Base-by-base conservation (phyloP, 169 alveolate genomes). In the Eimeria necatrix region DNA sequence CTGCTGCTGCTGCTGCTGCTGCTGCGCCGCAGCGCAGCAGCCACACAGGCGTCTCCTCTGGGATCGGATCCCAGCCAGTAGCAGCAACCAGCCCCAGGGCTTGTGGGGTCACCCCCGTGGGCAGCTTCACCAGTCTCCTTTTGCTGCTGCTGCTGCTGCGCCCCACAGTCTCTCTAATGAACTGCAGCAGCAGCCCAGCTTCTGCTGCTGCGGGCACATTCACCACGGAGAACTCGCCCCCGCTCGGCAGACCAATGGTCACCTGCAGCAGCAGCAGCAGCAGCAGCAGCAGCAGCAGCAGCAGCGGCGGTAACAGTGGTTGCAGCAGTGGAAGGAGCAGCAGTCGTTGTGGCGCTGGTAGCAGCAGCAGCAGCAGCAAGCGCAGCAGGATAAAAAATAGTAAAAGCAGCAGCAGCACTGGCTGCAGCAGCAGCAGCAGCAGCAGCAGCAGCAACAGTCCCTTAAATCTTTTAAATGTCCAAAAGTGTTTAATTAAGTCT, bases 281-380 rank as follows among this genome's bases (percentile, higher is more conserved):
- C 41, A 32, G 41, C 41, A 32, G 41, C 41, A 32, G 41, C 41
- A 32, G 41, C 41, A 32, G 41, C 41, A 32, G 41, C 41, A 32
- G 41, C 41, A 32, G 41, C 41, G 41, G 41, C 41, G 41, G 41
- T 32, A 32, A 32, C 41, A 32, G 41, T 32, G 41, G 41, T 2
- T 32, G 41, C 41, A 2, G 41, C 41, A 32, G 41, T 32, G 41
- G 41, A 0, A 32, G 41, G 3, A 32, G 41, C 41, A 32, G 41
- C 41, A 32, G 41, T 32, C 41, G 41, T 32, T 0, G 41, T 32
- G 41, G 41, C 2, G 2, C 3, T 32, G 41, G 41, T 32, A 71
- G 24, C 56, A 49, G 78, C 32, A 51, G 32, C 32, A 51, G 32
- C 94, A 89, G 78, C 70, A 78, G 59, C 73, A 71, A 78, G 80